Base-by-base conservation (phyloP, 495 filamentous ascomycete genomes). In the Penicillium daleae region DNA sequence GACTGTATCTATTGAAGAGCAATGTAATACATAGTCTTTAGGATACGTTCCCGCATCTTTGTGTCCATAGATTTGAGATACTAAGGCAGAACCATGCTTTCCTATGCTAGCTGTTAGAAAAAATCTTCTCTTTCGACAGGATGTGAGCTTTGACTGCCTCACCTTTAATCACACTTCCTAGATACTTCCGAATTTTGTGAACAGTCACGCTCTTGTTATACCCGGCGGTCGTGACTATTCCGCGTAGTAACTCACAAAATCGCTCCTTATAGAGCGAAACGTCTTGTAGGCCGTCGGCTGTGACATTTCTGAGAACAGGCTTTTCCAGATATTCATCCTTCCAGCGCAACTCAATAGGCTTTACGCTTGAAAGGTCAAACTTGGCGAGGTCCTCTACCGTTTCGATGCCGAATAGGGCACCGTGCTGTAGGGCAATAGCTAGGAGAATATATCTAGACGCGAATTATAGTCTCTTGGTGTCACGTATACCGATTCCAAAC, bases 41-140 rank as follows among this genome's bases (percentile, higher is more conserved):
- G 56, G 62, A 54, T 72, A 72, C 35, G 48, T 72, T 51, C 52
- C 52, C 19, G 59, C 29, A 46, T 46, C 62, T 67, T 62, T 65
- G 52, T 72, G 55, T 15, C 53, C 55, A 54, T 72, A 72, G 0
- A 69, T 72, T 49, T 72, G 51, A 12, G 64, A 71, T 26, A 72
- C 64, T 29, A 66, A 57, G 49, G 57, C 60, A 64, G 64, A 72
- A 13, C 60, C 39, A 64, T 71, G 52, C 46, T 64, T 66, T 39
- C 31, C 64, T 70, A 31, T 70, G 3, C 39, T 10, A 0, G 21
- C n/a, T 9, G 15, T 50, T 27, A 50, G 22, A 8, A 50, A 26
- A 49, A 3, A n/a, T n/a, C n/a, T n/a, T n/a, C 44, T 49, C 24
- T 49, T 19, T 12, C 15, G 37, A 39, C 12, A 2, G 3, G 13